Evolutionary conservation across 441 rosid species (phyloP).

Genomic region (Kokia cookei): DNA sequence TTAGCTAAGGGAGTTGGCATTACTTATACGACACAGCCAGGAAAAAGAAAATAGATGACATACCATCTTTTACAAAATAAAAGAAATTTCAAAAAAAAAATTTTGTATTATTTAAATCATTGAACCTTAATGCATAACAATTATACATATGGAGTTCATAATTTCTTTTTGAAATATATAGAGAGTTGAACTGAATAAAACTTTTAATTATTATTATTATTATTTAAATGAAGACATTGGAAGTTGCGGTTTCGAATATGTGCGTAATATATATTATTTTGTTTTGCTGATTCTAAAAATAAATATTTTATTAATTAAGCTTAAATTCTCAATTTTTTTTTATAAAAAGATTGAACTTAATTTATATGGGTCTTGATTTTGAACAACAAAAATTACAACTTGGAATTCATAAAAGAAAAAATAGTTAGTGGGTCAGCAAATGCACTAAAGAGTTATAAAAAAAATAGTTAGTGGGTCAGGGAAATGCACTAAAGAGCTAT

Average conservation of each 20-base stretch:
- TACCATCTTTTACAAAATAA: background rate
- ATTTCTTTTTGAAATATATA: background rate
- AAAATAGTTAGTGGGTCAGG: conserved; percentile 1
- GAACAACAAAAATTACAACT: background rate
- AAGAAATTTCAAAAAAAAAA: background rate
- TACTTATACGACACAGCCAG: background rate
- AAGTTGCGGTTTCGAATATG: no score
- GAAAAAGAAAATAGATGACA: background rate
- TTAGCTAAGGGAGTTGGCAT: background rate
- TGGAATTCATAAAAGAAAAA: background rate
- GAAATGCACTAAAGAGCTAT: background rate
- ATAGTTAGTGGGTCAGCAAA: background rate
- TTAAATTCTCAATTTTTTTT: no score
- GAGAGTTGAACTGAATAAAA: background rate
- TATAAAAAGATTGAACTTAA: background rate
- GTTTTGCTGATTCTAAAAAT: background rate
- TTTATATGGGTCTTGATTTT: background rate
- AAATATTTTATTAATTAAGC: background rate
- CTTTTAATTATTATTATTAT: no score
- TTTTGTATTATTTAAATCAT: background rate
- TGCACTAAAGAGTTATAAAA: background rate
- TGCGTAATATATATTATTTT: no score
- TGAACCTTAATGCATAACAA: background rate
- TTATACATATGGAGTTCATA: background rate
- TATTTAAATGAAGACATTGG: no score